A percentile compares a stretch with the other conserved stretches of the same genome.
Conservation (phyloP, 768 basidiomycete genomes). For the Pholiota molesta region DNA sequence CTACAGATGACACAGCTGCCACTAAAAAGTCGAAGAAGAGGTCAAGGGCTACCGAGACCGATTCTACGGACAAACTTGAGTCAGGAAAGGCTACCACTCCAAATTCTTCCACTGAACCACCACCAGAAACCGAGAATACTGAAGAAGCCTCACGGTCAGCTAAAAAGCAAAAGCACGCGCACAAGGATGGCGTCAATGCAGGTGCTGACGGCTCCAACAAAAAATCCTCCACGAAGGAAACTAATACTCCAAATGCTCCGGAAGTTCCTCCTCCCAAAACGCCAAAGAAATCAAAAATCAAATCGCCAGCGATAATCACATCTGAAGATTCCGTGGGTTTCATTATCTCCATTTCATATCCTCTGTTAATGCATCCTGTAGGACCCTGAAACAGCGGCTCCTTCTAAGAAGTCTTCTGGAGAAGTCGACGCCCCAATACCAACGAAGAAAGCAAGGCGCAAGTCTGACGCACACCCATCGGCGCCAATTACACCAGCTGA, state of each 20-base stretch:
- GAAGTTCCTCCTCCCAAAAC: background rate
- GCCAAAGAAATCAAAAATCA: background rate
- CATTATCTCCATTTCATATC: background rate
- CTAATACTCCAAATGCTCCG: background rate
- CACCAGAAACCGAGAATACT: background rate
- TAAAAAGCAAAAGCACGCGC: conserved; percentile 5
- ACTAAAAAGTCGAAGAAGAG: conserved; percentile 21
- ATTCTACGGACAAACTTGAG: background rate
- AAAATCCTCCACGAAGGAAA: background rate
- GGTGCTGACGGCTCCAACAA: background rate
- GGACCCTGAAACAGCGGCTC: background rate
- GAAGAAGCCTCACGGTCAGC: background rate
- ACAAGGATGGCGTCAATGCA: background rate
- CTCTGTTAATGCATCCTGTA: background rate
- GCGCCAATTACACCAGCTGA: background rate
- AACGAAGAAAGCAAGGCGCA: conserved; percentile 7
- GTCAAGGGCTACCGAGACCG: background rate
- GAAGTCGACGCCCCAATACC: background rate
- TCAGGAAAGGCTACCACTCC: background rate
- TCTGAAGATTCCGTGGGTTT: background rate
- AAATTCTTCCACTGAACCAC: background rate
- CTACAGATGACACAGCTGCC: background rate
- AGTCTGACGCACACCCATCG: conserved; percentile 5
- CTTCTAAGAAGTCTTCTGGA: background rate
- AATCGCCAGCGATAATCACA: background rate